Base-by-base conservation (phyloP, 2,329 filamentous ascomycete genomes). In the Venturia asperata region DNA sequence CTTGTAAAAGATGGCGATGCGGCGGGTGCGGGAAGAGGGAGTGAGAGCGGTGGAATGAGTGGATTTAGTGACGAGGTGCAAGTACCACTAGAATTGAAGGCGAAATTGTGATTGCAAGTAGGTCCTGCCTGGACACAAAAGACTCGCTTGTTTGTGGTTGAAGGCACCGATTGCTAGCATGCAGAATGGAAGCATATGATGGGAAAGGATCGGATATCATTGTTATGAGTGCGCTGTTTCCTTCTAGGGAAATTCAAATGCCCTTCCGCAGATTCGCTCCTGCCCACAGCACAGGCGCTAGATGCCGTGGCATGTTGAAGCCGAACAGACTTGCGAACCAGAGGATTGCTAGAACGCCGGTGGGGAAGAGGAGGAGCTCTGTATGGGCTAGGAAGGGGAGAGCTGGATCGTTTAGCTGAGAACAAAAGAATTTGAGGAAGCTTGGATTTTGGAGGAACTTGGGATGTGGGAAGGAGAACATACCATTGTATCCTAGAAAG, bases 321-420 rank as follows among this genome's bases (percentile, higher is more conserved):
- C 80, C 80, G 68, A 82, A 82, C 0, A 83, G 71, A 65, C 78
- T 81, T 56, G 77, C 73, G 65, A 82, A 74, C 85, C 85, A 89
- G 34, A 88, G 71, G 37, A 87, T 77, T 1, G 79, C 80, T 61
- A 85, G 81, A 1, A 85, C 77, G n/a, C 84, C 77, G 60, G 87
- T 82, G 0, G 86, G 86, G 15, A 84, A 77, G 41, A 89, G 78
- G 17, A 89, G 78, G 3, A 88, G 79, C 72, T 88, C 85, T 0
- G 86, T 88, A 68, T 88, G 85, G 71, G 86, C 83, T 30, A 88
- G 75, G 72, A 88, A 88, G 0, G 86, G 86, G 19, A 89, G 77
- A 30, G 85, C 85, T 81, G 64, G 7, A 9, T 49, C 7, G 21
- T 2, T 21, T 49, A 49, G 45, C n/a, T 21, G 9, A 49, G 45